These are phyloP conservation scores for Exsudoporus floridanus DNA, from an alignment of 1,284 basidiomycete species.

Conservation along the genomic window DNA sequence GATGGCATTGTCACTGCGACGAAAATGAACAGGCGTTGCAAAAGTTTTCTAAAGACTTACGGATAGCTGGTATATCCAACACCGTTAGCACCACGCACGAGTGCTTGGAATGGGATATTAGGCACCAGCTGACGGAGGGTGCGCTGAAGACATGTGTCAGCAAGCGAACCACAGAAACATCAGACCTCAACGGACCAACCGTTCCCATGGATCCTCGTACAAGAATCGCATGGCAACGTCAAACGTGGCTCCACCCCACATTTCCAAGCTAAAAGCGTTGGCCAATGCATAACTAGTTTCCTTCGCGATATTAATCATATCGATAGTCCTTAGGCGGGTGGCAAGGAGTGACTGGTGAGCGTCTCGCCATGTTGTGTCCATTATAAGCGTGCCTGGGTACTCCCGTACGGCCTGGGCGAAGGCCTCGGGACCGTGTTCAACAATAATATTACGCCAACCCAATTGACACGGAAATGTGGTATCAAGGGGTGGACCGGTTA, in stretches of 20 bases:
- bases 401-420: slow-evolving; percentile 98
- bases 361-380: slow-evolving; percentile 99
- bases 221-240: slow-evolving; percentile 99
- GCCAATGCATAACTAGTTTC: slow-evolving; percentile 94
- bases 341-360: slow-evolving; percentile 98
- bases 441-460: slow-evolving; percentile 99
- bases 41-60: slow-evolving; percentile 46
- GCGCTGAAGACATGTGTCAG: slow-evolving; percentile 50
- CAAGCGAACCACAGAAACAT: background rate
- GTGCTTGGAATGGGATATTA: slow-evolving; percentile 98
- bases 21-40: slow-evolving; percentile 10
- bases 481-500: slow-evolving; percentile 75
- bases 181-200: slow-evolving; percentile 60
- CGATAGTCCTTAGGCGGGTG: slow-evolving; percentile 93
- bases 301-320: slow-evolving; percentile 99
- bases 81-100: slow-evolving; percentile 98
- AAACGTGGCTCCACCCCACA: slow-evolving; percentile 99
- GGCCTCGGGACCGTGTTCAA: slow-evolving; percentile 96
- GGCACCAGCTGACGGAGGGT: slow-evolving; percentile 94
- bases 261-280: slow-evolving; percentile 96
- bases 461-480: slow-evolving; percentile 79
- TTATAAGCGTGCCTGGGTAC: slow-evolving; percentile 93
- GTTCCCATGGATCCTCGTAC: slow-evolving; percentile 99
- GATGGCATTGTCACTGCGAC: slow-evolving; percentile 89
- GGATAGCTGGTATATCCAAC: slow-evolving; percentile 99